Evolutionary conservation across 2,329 filamentous ascomycete species (phyloP).

Genomic region (Neofusicoccum sp.): DNA sequence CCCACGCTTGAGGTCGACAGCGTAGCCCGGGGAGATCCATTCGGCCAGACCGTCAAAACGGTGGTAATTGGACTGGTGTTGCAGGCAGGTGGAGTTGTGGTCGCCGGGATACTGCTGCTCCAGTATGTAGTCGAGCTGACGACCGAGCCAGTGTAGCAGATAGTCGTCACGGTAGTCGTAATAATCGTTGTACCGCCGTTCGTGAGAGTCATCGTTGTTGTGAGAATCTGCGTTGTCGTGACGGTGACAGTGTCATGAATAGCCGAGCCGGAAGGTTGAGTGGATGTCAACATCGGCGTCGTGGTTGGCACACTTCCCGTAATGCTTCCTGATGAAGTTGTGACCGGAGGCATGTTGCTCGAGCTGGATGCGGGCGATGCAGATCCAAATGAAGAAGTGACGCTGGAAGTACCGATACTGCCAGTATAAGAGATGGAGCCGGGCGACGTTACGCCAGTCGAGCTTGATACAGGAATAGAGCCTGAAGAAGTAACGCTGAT

Average conservation of each 20-base stretch:
- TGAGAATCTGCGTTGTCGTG: conserved; percentile 1
- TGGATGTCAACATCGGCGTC: background rate
- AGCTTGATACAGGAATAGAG: background rate
- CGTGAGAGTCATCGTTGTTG: background rate
- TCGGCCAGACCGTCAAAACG: conserved; percentile 3
- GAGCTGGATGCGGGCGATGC: too few relatives aligned
- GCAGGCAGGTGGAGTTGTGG: background rate
- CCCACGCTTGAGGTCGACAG: background rate
- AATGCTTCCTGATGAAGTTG: background rate
- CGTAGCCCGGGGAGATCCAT: background rate
- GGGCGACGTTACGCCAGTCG: background rate
- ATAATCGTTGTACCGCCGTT: conserved; percentile 1
- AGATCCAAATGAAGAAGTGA: too few relatives aligned
- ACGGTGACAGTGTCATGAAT: background rate
- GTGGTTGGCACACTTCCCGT: background rate
- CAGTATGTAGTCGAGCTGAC: conserved; percentile 5
- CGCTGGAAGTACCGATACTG: too few relatives aligned
- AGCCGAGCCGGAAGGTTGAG: background rate
- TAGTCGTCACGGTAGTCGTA: background rate
- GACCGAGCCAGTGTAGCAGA: conserved; percentile 12
- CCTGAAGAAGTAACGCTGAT: background rate
- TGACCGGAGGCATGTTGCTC: background rate
- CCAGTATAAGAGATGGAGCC: too few relatives aligned
- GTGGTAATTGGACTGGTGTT: conserved; percentile 5
- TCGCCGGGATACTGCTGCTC: background rate